Base-by-base conservation (phyloP, 1,139 yeast species). In the Groenewaldozyma auringiensis region DNA sequence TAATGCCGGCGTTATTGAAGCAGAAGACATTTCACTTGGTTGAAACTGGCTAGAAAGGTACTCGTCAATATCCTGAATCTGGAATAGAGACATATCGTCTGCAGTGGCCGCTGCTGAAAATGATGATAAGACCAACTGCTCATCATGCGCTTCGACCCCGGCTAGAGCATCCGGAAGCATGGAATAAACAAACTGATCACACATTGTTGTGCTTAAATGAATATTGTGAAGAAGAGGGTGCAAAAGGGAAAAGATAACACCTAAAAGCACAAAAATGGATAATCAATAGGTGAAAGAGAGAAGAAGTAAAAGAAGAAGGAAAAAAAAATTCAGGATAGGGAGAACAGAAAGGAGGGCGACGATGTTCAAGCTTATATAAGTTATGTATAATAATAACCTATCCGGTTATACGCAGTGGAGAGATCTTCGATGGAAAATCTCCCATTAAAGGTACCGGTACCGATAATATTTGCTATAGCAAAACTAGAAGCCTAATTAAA, bases 201-300 rank as follows among this genome's bases (percentile, higher is more conserved):
- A 8, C 29, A 25, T 25, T 6, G 6, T 11, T 25, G 29, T 6
- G 11, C 6, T 6, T 6, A 25, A 25, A 11, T 25, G 29, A 25
- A 25, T n/a, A n/a, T n/a, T n/a, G n/a, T n/a, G n/a, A n/a, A n/a
- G n/a, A n/a, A n/a, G n/a, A 13, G 36, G 36, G 16, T 6, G 36
- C 18, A 14, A 33, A 33, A 33, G 36, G 36, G 36, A 33, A 33
- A 14, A 17, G n/a, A n/a, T n/a, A n/a, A n/a, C n/a, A n/a, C n/a
- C n/a, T n/a, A n/a, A n/a, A n/a, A n/a, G n/a, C n/a, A n/a, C n/a
- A n/a, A n/a, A n/a, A n/a, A n/a, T n/a, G n/a, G n/a, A n/a, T n/a
- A n/a, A n/a, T n/a, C n/a, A n/a, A n/a, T n/a, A n/a, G n/a, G n/a
- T n/a, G 18, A 13, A 33, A 33, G 18, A 13, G 36, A 6, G 36